Percentiles rank a stretch among this genome's conserved stretches.
phyloP scores from a whole-genome alignment of 306 rosid species.

The Datisca glomerata region DNA sequence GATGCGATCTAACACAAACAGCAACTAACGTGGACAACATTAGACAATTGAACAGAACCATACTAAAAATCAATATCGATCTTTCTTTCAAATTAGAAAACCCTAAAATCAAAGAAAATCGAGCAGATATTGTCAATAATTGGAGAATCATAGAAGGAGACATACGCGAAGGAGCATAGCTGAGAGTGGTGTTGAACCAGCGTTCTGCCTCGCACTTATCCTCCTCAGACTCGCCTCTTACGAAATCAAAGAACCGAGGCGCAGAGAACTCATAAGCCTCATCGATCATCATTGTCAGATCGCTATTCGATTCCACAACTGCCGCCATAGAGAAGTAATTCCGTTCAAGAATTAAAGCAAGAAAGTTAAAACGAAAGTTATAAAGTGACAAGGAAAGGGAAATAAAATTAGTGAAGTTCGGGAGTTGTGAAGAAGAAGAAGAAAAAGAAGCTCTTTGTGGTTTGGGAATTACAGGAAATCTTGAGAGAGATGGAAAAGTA shows the following conservation, averaged over 20 bases:
- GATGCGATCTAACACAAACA: too few relatives aligned
- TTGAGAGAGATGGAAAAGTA: slow-evolving; percentile 2
- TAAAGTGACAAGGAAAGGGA: slow-evolving; percentile 2
- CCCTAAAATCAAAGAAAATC: background rate
- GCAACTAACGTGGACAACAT: too few relatives aligned
- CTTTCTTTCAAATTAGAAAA: too few relatives aligned
- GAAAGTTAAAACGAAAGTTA: slow-evolving; percentile 7
- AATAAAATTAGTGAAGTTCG: background rate
- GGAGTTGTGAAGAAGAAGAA: background rate
- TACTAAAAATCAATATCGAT: too few relatives aligned
- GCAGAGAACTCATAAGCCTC: slow-evolving; percentile 79
- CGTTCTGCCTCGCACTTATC: slow-evolving; percentile 51
- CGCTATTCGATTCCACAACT: slow-evolving; percentile 26
- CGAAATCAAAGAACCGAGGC: slow-evolving; percentile 74
- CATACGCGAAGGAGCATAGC: slow-evolving; percentile 92
- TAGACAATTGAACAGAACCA: too few relatives aligned
- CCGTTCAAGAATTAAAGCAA: slow-evolving; percentile 1
- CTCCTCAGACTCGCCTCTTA: slow-evolving; percentile 39
- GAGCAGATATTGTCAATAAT: background rate
- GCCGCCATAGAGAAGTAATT: slow-evolving; percentile 21
- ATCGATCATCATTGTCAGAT: slow-evolving; percentile 35
- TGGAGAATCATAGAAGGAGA: background rate
- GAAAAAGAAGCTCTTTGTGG: background rate
- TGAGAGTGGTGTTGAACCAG: slow-evolving; percentile 75
- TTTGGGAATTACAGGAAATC: slow-evolving; percentile 1